Base-by-base conservation (phyloP, 345 rosid genomes). In the Draba incana region DNA sequence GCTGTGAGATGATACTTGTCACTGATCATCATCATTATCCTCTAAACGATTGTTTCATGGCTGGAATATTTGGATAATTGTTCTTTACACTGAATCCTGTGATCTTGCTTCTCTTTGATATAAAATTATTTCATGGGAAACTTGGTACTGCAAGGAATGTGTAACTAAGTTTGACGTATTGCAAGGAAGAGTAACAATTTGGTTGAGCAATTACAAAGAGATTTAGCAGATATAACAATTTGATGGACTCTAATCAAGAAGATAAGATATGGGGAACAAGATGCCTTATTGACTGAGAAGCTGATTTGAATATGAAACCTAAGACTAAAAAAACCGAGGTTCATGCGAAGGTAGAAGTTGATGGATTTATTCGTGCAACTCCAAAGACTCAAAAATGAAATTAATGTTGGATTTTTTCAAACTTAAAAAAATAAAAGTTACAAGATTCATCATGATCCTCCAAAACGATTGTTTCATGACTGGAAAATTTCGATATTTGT, bases 371-470 rank as follows among this genome's bases (percentile, higher is more conserved):
- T 25, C 15, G 20, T 2, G 30, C 27, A 62, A 46, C 4, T 30
- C 30, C 25, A 30, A 47, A 50, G 35, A 43, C 54, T 20, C 16
- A 0, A 0, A 33, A 70, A 20, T 42, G 61, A 52, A 61, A 70
- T 42, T 51, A 70, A 70, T 51, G 60, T 60, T 30, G 45, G 9
- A 39, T 61, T 62, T 43, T 61, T 62, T 43, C 53, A 52, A 52
- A 61, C 52, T 50, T 41, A 16, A 16, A 50, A 16, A 16, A 50
- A 33, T 33, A 33, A 5, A 41, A 41, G 70, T 39, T 64, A 41
- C 70, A 20, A 28, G 58, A 64, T 49, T 30, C 25, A 57, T n/a
- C 58, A 65, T 16, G 61, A 50, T 20, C 0, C 20, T 20, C 20
- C 20, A 20, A 20, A 20, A 20, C 20, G 20, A 20, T 20, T 20